These are phyloP conservation scores for Musa balbisiana DNA, from an alignment of 202 grass and related monocot species.

Conservation along the genomic window DNA sequence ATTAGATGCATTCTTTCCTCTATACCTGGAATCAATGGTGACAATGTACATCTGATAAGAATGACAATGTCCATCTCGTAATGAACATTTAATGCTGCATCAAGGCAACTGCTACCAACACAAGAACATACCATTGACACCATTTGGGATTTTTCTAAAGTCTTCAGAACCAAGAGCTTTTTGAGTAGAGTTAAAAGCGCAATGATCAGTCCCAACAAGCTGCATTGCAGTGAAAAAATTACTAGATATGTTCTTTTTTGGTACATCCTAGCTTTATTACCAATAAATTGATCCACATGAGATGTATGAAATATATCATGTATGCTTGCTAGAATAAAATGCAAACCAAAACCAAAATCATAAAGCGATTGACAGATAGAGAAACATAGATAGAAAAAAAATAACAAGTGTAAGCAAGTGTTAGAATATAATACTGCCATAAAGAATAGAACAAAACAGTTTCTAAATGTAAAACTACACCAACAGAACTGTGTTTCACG, in stretches of 20 bases:
- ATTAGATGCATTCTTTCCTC: conserved; percentile 94
- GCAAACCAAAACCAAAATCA: not conserved
- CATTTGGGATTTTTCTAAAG: conserved; percentile 92
- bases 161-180: conserved; percentile 89
- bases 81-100: not conserved
- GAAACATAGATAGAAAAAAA: no score
- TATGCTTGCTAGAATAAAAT: not conserved
- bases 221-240: conserved; percentile 21
- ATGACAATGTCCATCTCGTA: not conserved
- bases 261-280: not conserved
- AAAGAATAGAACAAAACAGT: no score
- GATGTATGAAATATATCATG: not conserved
- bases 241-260: not conserved
- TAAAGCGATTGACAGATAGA: no score
- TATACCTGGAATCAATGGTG: conserved; percentile 38
- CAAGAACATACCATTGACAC: conserved; percentile 72
- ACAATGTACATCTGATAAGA: not conserved
- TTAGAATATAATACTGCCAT: no score
- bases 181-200: conserved; percentile 89
- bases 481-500: no score
- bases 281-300: not conserved
- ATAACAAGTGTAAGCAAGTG: no score
- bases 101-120: not conserved
- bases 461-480: no score
- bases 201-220: conserved; percentile 99